Evolutionary conservation across 768 basidiomycete species (phyloP), one percentile per base, ranked within the genome.

Genomic region (Myochromella boudieri): DNA sequence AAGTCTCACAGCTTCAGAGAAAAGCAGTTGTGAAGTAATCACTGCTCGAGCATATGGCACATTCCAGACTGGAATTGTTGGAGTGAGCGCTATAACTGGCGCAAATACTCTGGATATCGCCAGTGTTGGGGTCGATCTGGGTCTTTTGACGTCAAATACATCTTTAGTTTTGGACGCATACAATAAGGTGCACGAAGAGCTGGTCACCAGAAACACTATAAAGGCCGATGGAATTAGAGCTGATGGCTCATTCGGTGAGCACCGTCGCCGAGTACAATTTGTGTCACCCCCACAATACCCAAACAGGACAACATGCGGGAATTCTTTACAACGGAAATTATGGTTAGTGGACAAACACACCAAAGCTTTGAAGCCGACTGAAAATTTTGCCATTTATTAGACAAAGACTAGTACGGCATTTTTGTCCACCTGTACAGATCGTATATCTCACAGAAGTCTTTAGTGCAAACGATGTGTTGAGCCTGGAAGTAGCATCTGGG

Each of bases 251-350:
- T 79, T 79, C 48, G 72, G 74, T 69, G 18, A 28, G 29, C 24
- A 8, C 4, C 15, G 45, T n/a, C 17, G n/a, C 7, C 12, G 12
- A 14, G 7, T 3, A 27, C 18, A 9, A 27, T 26, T 15, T 21
- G 15, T 32, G 15, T 10, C 44, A 36, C n/a, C 17, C 26, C 15
- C 8, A 46, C 32, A 34, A 37, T 15, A 21, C 3, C 27, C n/a
- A 15, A 26, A 24, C 38, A 74, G 72, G 69, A 15, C 75, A 87
- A 60, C 86, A 87, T 60, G 62, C 56, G 15, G 85, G 85, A 15
- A 69, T 85, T n/a, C 61, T 84, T 4, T 87, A 85, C 57, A 84
- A 82, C 40, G 86, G 85, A 31, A 87, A 87, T 57, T 87, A 88
- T 52, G 86, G 76, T 71, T 15, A 56, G 68, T 60, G 4, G 20